Base-by-base conservation (phyloP, 1,284 basidiomycete species). In the Sporisorium graminicola region DNA sequence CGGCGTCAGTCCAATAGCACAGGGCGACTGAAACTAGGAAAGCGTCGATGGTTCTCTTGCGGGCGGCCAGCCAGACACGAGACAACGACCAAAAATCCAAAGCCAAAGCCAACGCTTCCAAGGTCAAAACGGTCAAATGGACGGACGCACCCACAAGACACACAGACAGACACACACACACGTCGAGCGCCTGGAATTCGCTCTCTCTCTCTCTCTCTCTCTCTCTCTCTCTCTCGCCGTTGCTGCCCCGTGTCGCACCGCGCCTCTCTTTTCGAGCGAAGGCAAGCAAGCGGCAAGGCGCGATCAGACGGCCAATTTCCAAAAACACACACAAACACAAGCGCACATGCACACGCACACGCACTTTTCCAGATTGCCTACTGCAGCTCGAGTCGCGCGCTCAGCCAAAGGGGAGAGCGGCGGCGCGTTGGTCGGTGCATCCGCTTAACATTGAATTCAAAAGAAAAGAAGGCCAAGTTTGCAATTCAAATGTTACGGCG, bases 201-300 rank as follows among this genome's bases (percentile, higher is more conserved):
- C 26, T 12, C 44, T 24, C 43, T 3, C 44, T 24, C 44, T 26
- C 22, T 26, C 12, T 26, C 22, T 24, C 20, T n/a, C 44, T 46
- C 26, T 12, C 44, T 24, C 43, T 3, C 44, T 24, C 44, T 26
- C 22, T 26, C 12, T 26, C 22, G 26, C 14, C 46, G 14, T 24
- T 47, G 46, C 47, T 13, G 44, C 44, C 31, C 50, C 14, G 29
- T 31, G 29, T 40, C 53, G 40, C 37, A 55, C 40, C 40, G 27
- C 52, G 40, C 52, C 22, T 43, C 13, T 40, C 27, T 27, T 14
- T 24, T 24, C 31, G n/a, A n/a, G n/a, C n/a, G n/a, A n/a, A n/a
- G n/a, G 29, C 29, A 35, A 58, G 20, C 14, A 12, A 59, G 47
- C 57, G 59, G 64, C 64, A 66, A 46, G 58, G 52, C 64, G 64